Evolutionary conservation across 2,329 filamentous ascomycete species (phyloP).

Genomic region (Pseudogymnoascus sp.): DNA sequence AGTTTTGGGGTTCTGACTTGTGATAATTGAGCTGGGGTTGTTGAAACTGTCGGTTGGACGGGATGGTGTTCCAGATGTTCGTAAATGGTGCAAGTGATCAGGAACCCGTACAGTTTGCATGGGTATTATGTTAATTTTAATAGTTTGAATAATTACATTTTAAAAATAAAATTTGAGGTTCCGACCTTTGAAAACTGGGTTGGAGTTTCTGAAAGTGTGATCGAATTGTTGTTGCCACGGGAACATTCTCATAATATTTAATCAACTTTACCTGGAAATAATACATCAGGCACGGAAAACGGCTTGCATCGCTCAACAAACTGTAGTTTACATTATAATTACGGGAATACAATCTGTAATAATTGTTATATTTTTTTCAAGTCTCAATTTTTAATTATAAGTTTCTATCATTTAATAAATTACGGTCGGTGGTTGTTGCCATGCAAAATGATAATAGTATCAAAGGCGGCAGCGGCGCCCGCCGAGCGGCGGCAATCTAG

Average conservation of each 20-base stretch:
- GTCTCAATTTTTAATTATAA: neutral
- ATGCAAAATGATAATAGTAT: neutral
- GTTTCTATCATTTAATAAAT: neutral
- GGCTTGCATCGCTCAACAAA: neutral
- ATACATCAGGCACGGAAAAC: neutral
- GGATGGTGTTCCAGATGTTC: neutral
- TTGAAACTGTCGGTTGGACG: neutral
- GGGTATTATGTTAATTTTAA: neutral
- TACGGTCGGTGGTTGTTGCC: neutral
- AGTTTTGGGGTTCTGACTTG: neutral
- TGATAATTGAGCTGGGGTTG: neutral
- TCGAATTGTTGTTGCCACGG: neutral
- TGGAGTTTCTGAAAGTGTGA: neutral
- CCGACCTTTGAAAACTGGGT: neutral
- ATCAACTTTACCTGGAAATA: neutral
- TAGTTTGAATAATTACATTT: neutral
- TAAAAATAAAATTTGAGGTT: neutral
- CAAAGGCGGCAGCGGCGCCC: neutral
- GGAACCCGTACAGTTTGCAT: neutral
- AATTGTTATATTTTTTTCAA: neutral
- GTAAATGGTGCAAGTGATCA: neutral
- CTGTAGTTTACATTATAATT: neutral
- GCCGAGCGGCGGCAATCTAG: slow-evolving; percentile 1
- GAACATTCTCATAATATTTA: neutral
- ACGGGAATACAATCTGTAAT: neutral